Percentiles rank a stretch among this genome's conserved stretches.
phyloP scores from a whole-genome alignment of 345 rosid genomes.

The Gossypioides kirkii region DNA sequence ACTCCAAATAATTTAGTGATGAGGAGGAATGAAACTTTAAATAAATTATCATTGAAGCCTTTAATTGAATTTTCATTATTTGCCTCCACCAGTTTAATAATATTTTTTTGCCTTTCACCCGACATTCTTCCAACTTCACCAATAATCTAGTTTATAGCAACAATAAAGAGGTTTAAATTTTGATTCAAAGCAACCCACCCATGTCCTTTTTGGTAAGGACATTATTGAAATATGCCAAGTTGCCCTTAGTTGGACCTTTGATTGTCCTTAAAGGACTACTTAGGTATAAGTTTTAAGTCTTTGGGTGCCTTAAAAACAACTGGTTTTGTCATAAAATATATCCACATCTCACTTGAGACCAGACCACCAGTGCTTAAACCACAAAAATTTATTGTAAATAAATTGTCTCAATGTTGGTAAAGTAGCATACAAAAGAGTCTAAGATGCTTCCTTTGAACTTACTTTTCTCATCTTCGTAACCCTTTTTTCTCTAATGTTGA shows the following conservation, averaged over 20 bases:
- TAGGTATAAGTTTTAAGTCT: not conserved
- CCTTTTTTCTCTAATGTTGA: constrained; percentile 17
- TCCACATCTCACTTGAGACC: not conserved
- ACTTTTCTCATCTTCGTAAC: constrained; percentile 21
- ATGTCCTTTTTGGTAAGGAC: not conserved
- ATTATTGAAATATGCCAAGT: not conserved
- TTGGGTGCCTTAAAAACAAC: not conserved
- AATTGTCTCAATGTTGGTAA: constrained; percentile 36
- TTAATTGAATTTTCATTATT: no score
- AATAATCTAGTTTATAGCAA: constrained; percentile 11
- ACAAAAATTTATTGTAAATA: constrained; percentile 8
- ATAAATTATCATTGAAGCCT: not conserved
- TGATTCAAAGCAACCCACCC: not conserved
- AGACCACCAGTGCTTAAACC: not conserved
- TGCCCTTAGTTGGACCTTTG: constrained; percentile 16
- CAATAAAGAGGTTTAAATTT: not conserved
- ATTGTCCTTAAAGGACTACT: constrained; percentile 2
- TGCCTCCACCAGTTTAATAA: not conserved
- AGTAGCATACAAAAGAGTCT: constrained; percentile 40
- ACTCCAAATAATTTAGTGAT: no score
- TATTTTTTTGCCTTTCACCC: constrained; percentile 13
- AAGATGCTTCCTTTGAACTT: constrained; percentile 32
- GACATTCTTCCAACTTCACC: constrained; percentile 19
- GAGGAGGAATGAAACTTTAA: not conserved
- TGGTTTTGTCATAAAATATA: not conserved